These are phyloP conservation scores for Stygiomarasmius scandens DNA, from an alignment of 1,284 basidiomycete species.

Conservation along the genomic window DNA sequence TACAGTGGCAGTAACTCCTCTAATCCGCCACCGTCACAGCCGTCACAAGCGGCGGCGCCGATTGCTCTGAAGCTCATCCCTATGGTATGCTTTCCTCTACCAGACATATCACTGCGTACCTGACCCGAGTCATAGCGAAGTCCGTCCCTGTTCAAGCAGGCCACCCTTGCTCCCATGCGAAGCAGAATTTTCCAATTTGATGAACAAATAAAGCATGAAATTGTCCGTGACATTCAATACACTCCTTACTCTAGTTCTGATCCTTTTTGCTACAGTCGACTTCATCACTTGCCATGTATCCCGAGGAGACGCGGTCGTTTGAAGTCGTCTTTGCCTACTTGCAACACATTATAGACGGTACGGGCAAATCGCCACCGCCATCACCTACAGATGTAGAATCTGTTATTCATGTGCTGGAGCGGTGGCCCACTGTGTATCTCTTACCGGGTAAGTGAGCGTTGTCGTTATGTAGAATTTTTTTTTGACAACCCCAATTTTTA, in stretches of 20 bases:
- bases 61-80: conserved; percentile 52
- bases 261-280: conserved; percentile 54
- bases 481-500: conserved; percentile 39
- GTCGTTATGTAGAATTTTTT: too few species aligned
- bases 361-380: conserved; percentile 37
- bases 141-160: conserved; percentile 79
- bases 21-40: conserved; percentile 19
- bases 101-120: conserved; percentile 1
- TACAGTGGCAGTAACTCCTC: conserved; percentile 38
- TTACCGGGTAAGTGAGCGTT: conserved; percentile 81
- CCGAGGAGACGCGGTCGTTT: conserved; percentile 64
- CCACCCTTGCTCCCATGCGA: conserved; percentile 86
- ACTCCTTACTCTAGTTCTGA: neutral
- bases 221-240: conserved; percentile 44
- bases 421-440: conserved; percentile 81
- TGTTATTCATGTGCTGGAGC: conserved; percentile 66
- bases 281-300: conserved; percentile 67
- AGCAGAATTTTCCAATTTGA: conserved; percentile 85
- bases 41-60: conserved; percentile 28
- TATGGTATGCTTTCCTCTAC: conserved; percentile 43
- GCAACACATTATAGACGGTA: conserved; percentile 48
- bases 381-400: conserved; percentile 58
- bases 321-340: conserved; percentile 72
- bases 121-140: conserved; percentile 53
- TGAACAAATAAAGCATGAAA: conserved; percentile 67